Evolutionary conservation across 2,329 filamentous ascomycete genomes (phyloP).

Genomic region (Stemphylium lycopersici): DNA sequence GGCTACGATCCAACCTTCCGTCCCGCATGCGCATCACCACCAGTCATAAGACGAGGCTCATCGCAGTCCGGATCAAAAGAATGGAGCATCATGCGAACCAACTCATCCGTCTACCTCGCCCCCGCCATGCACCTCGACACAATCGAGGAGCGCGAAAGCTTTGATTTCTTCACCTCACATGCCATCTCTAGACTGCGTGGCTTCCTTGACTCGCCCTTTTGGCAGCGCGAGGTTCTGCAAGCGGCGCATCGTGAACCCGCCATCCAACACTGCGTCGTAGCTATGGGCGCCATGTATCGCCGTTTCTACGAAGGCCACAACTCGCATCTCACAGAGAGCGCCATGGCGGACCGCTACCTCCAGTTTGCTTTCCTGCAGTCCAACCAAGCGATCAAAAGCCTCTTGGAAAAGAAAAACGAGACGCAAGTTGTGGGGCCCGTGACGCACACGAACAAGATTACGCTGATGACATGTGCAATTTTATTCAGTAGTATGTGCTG

Average conservation of each 20-base stretch:
- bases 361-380: conserved; percentile 42
- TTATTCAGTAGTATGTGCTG: conserved; percentile 42
- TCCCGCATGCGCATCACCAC: conserved; percentile 5
- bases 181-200: conserved; percentile 34
- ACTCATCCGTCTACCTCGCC: conserved; percentile 18
- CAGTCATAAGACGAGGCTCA: not conserved
- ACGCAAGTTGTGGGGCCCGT: not conserved
- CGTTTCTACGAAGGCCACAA: conserved; percentile 31
- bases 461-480: conserved; percentile 40
- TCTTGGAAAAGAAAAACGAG: conserved; percentile 21
- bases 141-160: conserved; percentile 32
- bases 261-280: conserved; percentile 40
- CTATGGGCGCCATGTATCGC: conserved; percentile 42
- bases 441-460: conserved; percentile 27
- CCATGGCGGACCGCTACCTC: conserved; percentile 31
- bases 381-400: conserved; percentile 35
- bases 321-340: conserved; percentile 29
- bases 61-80: not conserved
- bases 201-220: conserved; percentile 40
- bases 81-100: conserved; percentile 5
- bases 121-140: conserved; percentile 28
- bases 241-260: conserved; percentile 40
- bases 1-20: conserved; percentile 30
- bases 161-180: conserved; percentile 40
- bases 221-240: conserved; percentile 40